Conservation (phyloP, 306 rosid genomes). For the Dicorynia guianensis region DNA sequence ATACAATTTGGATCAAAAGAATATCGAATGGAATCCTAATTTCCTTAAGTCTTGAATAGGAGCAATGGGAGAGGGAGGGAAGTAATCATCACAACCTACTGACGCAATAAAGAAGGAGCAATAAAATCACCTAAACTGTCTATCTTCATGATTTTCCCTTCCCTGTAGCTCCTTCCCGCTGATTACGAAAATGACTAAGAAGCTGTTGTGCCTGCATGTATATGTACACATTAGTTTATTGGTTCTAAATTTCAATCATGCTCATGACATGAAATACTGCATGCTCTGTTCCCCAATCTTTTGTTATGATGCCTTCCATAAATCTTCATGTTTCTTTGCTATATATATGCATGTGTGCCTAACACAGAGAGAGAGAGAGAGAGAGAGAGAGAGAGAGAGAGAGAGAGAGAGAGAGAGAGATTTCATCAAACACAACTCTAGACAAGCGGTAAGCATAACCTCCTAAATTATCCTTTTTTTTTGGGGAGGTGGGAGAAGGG, state of each 20-base stretch:
- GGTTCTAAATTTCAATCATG: constrained; percentile 28
- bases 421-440: neutral
- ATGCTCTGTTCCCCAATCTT: constrained; percentile 3
- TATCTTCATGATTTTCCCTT: constrained; percentile 68
- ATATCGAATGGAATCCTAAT: constrained; percentile 39
- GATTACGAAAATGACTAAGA: constrained; percentile 90
- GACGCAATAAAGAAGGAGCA: constrained; percentile 31
- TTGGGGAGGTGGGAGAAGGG: neutral
- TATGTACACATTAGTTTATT: constrained; percentile 16
- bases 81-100: neutral
- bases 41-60: constrained; percentile 4
- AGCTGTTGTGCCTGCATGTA: constrained; percentile 93
- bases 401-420: too few species aligned
- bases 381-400: too few species aligned
- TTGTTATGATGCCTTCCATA: neutral
- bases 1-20: constrained; percentile 42
- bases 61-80: constrained; percentile 32
- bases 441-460: neutral
- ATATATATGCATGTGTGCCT: too few species aligned
- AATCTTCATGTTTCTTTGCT: neutral
- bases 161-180: constrained; percentile 79
- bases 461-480: constrained; percentile 2
- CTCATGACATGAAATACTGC: constrained; percentile 5
- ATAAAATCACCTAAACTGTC: constrained; percentile 45
- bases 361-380: too few species aligned